phyloP scores from a whole-genome alignment of 768 basidiomycete species.

The Boletus huronensis region DNA sequence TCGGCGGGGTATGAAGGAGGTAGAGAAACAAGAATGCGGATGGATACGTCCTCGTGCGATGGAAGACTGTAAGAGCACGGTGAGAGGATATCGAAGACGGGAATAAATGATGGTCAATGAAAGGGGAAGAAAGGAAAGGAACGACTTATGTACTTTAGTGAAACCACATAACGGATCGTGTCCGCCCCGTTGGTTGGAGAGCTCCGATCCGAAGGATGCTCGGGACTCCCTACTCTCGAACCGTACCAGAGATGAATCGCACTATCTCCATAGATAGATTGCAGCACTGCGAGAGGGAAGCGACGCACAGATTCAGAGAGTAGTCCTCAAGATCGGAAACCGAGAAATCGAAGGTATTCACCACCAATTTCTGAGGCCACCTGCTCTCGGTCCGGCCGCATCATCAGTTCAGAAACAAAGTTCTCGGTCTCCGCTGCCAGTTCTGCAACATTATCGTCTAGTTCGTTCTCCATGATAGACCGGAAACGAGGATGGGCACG shows the following conservation, averaged over 20 bases:
- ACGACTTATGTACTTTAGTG: constrained; percentile 51
- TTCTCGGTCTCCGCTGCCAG: constrained; percentile 19
- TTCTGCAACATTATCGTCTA: constrained; percentile 10
- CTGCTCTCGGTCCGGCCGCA: constrained; percentile 38
- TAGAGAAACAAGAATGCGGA: constrained; percentile 57
- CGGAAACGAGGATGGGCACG: not conserved
- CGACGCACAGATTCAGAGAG: constrained; percentile 4
- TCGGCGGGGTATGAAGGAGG: constrained; percentile 59
- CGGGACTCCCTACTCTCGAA: constrained; percentile 19
- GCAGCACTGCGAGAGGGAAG: constrained; percentile 46
- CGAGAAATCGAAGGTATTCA: constrained; percentile 15
- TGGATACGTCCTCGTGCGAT: constrained; percentile 48
- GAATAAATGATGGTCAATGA: not conserved
- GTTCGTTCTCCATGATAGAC: constrained; percentile 17
- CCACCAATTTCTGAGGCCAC: constrained; percentile 49
- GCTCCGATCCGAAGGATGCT: not conserved
- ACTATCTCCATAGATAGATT: constrained; percentile 76
- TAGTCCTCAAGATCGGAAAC: not conserved
- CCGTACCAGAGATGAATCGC: constrained; percentile 59
- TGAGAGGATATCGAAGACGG: not conserved
- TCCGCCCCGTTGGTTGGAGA: constrained; percentile 25
- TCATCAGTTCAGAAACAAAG: constrained; percentile 30
- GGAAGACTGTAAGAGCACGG: constrained; percentile 40
- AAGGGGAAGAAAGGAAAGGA: not conserved
- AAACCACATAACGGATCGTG: constrained; percentile 61